Evolutionary conservation across 352 stramenopile species (phyloP).

Genomic region (Globisporangium nunn): DNA sequence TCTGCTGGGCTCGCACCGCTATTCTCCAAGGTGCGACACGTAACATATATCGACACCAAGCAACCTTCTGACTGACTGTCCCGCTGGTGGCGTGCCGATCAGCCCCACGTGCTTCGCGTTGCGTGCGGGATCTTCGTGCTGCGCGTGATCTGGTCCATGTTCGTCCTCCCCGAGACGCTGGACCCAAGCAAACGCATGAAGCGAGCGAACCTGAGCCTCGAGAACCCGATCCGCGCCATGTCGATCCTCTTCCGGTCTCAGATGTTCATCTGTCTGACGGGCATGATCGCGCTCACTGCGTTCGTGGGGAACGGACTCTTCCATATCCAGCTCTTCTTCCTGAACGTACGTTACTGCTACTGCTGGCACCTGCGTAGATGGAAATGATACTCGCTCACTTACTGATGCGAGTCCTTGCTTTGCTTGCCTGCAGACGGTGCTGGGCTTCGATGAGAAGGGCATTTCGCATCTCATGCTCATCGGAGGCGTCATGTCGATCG

Average conservation of each 20-base stretch:
- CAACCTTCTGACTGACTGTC: no score
- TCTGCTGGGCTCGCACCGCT: slow-evolving; percentile 43
- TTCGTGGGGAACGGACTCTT: slow-evolving; percentile 55
- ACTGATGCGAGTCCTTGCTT: neutral
- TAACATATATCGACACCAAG: no score
- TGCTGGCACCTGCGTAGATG: no score
- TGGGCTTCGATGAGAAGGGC: slow-evolving; percentile 66
- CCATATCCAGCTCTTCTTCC: slow-evolving; percentile 64
- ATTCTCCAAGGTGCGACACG: slow-evolving; percentile 30
- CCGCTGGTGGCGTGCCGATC: neutral
- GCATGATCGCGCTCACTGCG: slow-evolving; percentile 56
- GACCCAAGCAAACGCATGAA: slow-evolving; percentile 21
- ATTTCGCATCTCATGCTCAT: slow-evolving; percentile 53
- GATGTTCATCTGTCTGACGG: slow-evolving; percentile 57
- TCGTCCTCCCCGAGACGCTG: slow-evolving; percentile 58
- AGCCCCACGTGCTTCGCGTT: slow-evolving; percentile 47
- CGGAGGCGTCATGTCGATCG: slow-evolving; percentile 42
- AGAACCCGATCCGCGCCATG: slow-evolving; percentile 60
- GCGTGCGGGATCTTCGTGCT: slow-evolving; percentile 36
- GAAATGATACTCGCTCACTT: neutral
- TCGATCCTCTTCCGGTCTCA: slow-evolving; percentile 55
- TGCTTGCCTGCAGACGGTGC: slow-evolving; percentile 28
- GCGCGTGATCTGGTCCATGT: slow-evolving; percentile 43
- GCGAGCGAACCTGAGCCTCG: slow-evolving; percentile 22
- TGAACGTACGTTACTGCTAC: slow-evolving; percentile 35